phyloP scores from a whole-genome alignment of 495 filamentous ascomycete species.

The Podospora anserina region DNA sequence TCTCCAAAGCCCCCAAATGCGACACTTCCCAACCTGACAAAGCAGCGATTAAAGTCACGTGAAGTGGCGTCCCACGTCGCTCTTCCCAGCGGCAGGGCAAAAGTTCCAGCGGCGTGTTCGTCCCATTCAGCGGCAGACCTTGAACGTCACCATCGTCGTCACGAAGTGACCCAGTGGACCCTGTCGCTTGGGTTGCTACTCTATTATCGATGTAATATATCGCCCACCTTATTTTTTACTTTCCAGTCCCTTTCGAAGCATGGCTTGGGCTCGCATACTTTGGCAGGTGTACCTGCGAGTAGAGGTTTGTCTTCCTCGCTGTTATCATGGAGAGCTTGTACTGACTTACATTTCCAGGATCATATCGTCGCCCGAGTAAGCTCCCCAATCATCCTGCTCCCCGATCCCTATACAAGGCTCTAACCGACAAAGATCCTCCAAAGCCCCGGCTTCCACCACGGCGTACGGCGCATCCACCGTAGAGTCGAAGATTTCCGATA shows the following conservation, averaged over 20 bases:
- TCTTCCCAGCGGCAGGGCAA: background rate
- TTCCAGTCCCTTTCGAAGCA: background rate
- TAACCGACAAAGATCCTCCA: slow-evolving; percentile 33
- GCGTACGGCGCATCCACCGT: slow-evolving; percentile 40
- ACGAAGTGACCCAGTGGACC: background rate
- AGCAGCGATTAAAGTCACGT: background rate
- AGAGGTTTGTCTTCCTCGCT: slow-evolving; percentile 15
- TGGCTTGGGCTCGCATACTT: slow-evolving; percentile 16
- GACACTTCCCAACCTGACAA: background rate
- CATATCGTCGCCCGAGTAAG: slow-evolving; percentile 32
- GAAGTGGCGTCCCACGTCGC: background rate
- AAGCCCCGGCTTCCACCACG: slow-evolving; percentile 38
- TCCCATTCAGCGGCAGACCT: background rate
- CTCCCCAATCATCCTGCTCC: background rate
- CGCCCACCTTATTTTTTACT: background rate
- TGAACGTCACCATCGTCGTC: background rate
- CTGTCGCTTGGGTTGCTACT: background rate
- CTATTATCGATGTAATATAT: background rate
- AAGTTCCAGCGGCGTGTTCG: background rate
- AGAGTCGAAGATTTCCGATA: slow-evolving; percentile 38
- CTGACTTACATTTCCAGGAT: slow-evolving; percentile 24
- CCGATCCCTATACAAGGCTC: slow-evolving; percentile 3
- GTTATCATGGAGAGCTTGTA: background rate
- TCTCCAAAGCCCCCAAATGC: background rate
- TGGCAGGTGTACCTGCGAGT: slow-evolving; percentile 15